Conservation (phyloP, 495 filamentous ascomycete genomes). For the Polyplosphaeria fusca region DNA sequence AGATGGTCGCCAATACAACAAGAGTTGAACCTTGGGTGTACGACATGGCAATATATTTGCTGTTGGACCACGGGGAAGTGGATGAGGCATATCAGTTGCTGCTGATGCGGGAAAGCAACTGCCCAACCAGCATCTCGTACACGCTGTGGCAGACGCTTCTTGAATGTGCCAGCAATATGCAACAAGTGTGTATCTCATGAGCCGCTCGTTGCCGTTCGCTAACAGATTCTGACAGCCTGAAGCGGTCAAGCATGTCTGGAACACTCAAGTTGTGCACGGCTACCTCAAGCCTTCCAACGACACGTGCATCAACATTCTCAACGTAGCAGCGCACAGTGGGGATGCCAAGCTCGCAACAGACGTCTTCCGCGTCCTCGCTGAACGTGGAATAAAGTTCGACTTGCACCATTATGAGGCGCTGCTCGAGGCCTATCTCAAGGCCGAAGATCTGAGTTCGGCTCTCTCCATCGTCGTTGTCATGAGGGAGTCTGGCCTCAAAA, state of each 20-base stretch:
- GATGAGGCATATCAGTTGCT: slow-evolving; percentile 59
- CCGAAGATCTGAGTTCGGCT: slow-evolving; percentile 45
- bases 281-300: slow-evolving; percentile 65
- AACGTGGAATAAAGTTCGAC: slow-evolving; percentile 50
- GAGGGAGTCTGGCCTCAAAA: slow-evolving; percentile 53
- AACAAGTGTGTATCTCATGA: slow-evolving; percentile 41
- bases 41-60: slow-evolving; percentile 66
- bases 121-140: slow-evolving; percentile 39
- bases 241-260: slow-evolving; percentile 59
- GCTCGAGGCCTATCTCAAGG: slow-evolving; percentile 61
- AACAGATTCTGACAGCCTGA: slow-evolving; percentile 28
- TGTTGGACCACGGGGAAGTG: slow-evolving; percentile 67
- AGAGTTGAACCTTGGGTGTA: slow-evolving; percentile 66
- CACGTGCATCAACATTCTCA: slow-evolving; percentile 62
- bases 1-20: slow-evolving; percentile 58
- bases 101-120: slow-evolving; percentile 2
- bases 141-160: slow-evolving; percentile 68
- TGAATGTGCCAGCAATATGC: slow-evolving; percentile 57
- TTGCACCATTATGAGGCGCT: slow-evolving; percentile 74
- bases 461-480: slow-evolving; percentile 63
- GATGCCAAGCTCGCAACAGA: slow-evolving; percentile 66
- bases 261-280: slow-evolving; percentile 51
- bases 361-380: slow-evolving; percentile 54
- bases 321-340: slow-evolving; percentile 61
- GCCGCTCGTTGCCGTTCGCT: not conserved